These are phyloP conservation scores for Amanita rimosa DNA, from an alignment of 768 basidiomycete species.

Conservation along the genomic window DNA sequence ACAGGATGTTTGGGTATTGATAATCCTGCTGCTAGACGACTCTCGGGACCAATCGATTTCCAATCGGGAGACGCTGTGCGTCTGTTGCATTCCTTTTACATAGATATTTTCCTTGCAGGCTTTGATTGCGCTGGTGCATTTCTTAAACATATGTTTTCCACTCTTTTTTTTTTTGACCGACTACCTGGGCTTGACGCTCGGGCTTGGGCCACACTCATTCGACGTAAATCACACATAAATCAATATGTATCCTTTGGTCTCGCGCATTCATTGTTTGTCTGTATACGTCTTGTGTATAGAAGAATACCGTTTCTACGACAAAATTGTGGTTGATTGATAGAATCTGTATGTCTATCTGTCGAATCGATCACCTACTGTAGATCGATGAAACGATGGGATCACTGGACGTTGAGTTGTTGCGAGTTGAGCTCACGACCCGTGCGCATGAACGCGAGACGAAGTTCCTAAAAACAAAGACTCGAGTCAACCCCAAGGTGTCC, in stretches of 20 bases:
- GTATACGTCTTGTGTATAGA: not conserved
- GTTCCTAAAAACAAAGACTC: constrained; percentile 25
- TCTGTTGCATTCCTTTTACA: too few species aligned
- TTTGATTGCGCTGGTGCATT: too few species aligned
- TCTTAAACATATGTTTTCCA: too few species aligned
- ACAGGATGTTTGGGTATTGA: not conserved
- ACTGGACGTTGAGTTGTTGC: constrained; percentile 13
- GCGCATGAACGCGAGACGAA: constrained; percentile 33
- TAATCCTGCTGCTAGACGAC: too few species aligned
- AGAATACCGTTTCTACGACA: not conserved
- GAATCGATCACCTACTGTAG: too few species aligned
- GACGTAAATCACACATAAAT: too few species aligned
- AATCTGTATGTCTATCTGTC: not conserved
- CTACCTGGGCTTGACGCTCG: too few species aligned
- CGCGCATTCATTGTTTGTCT: not conserved
- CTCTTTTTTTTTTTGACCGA: too few species aligned
- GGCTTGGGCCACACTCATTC: too few species aligned
- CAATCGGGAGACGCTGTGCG: not conserved
- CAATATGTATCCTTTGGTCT: not conserved
- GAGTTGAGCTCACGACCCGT: constrained; percentile 35
- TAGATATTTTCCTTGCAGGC: too few species aligned
- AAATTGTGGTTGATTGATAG: not conserved
- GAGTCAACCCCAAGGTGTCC: not conserved
- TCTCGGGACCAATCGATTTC: not conserved
- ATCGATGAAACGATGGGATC: not conserved